Evolutionary conservation across 2,329 filamentous ascomycete species (phyloP).

Genomic region (Aureobasidium melanogenum): DNA sequence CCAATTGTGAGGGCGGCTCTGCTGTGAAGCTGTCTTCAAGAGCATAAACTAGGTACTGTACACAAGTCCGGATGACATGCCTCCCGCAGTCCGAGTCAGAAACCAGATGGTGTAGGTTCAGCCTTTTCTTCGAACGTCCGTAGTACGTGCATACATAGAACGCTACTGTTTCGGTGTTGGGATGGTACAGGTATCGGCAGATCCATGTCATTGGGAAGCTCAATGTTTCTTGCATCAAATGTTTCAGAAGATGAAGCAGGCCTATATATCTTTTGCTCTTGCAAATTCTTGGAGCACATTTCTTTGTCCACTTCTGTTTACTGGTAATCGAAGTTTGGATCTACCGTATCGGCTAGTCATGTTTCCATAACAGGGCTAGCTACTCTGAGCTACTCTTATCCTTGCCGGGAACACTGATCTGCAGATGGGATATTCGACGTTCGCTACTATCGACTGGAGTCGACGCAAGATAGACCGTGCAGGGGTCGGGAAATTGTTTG

Average conservation of each 20-base stretch:
- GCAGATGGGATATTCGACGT: constrained; percentile 1
- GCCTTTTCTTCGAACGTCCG: not conserved
- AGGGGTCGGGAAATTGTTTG: constrained; percentile 7
- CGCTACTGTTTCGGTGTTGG: constrained; percentile 2
- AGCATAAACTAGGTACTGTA: not conserved
- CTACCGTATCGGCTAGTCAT: not conserved
- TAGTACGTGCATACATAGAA: not conserved
- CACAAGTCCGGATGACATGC: not conserved
- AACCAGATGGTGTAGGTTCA: not conserved
- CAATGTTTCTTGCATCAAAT: not conserved
- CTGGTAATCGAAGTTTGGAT: not conserved
- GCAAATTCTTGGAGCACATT: not conserved
- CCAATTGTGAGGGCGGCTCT: not conserved
- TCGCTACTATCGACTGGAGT: not conserved
- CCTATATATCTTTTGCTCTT: not conserved
- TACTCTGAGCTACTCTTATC: not conserved
- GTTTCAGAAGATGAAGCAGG: not conserved
- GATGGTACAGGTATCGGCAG: not conserved
- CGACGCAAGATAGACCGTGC: not conserved
- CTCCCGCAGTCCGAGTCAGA: not conserved
- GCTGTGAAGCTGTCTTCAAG: not conserved
- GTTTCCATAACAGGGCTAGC: not conserved
- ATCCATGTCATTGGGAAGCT: not conserved
- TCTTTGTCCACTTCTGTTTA: not conserved
- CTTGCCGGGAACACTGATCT: not conserved